Evolutionary conservation across 208 protist species (phyloP), one percentile per base, ranked within the genome.

Genomic region (Leishmania major): DNA sequence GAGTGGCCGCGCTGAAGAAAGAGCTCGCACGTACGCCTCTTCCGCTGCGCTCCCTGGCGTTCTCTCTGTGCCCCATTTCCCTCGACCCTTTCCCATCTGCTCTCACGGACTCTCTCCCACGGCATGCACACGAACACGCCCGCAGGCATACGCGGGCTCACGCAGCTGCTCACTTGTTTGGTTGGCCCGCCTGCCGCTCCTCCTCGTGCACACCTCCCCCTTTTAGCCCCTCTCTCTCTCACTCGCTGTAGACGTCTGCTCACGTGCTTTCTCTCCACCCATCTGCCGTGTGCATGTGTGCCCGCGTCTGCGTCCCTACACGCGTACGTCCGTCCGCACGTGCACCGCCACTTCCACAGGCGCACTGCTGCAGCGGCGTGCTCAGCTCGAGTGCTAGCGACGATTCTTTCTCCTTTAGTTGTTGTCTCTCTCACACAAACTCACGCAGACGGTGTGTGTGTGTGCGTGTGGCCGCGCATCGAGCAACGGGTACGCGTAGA

Each of bases 61-160:
- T 31, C 17, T 40, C 72, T 40, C 72, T 59, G 28, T 76, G 8
- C 45, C 72, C 3, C 25, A 25, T 53, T 76, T 59, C 10, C 17
- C 37, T 76, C 28, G 3, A 37, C n/a, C 53, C 55, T 59, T 43
- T 80, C 49, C 49, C 66, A 11, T 62, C 59, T 49, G 49, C 35
- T 40, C n/a, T 62, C 37, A 74, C 25, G 43, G 17, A 64, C 47
- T 78, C 73, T 80, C 15, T 57, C 62, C 49, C 72, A 19, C 35
- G 25, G 15, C 74, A 66, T 31, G 37, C 74, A 78, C 74, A 78
- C 53, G 19, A 22, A 28, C 53, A 66, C 19, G 37, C 31, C 64
- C 74, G 49, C 49, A 71, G 66, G 66, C 37, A 71, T 71, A 35
- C 66, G 8, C 37, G 37, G 66, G 37, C n/a, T 45, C 19, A 28